Base-by-base conservation (phyloP, 495 filamentous ascomycete genomes). In the Tuber microsphaerosporum region DNA sequence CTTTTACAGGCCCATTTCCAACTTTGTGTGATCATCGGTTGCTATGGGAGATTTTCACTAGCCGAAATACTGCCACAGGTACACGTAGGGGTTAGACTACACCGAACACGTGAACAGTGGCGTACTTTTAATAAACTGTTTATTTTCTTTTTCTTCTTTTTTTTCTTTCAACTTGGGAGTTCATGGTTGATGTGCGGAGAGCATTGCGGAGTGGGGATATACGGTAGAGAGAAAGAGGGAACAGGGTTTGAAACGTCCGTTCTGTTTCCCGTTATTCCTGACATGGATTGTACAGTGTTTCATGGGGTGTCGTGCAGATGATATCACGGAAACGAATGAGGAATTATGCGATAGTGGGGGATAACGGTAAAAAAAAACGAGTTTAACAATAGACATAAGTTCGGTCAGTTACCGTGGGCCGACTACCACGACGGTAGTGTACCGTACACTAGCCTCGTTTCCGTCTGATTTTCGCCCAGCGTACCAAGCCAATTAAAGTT, bases 401-500 rank as follows among this genome's bases (percentile, higher is more conserved):
- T 5, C 12, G 17, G 56, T 14, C 56, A 17, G 34, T 34, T 34
- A 34, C 4, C 26, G 17, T 16, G 26, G 34, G 56, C 56, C 56
- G 34, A 65, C 56, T 65, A 14, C 56, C 56, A 34, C 56, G 26
- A 65, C 26, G 3, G 31, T 65, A 31, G 26, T 19, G 56, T 34
- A 65, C 56, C 26, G 56, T 65, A 19, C 56, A 65, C 56, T 12
- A 34, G 12, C 5, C 56, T 34, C 56, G 26, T 65, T 65, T 65
- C 56, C 56, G 56, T 65, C 56, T 26, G 56, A 65, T 34, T 34
- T 65, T 26, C 56, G 34, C 31, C 51, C 26, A 34, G 26, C 26
- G 34, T 34, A 65, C 56, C 26, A 65, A 65, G 56, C 56, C 26
- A 65, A 65, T 65, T 65, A 34, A 65, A 65, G 56, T 65, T 65